Base-by-base conservation (phyloP, 441 rosid genomes). In the Adansonia rubrostipa region DNA sequence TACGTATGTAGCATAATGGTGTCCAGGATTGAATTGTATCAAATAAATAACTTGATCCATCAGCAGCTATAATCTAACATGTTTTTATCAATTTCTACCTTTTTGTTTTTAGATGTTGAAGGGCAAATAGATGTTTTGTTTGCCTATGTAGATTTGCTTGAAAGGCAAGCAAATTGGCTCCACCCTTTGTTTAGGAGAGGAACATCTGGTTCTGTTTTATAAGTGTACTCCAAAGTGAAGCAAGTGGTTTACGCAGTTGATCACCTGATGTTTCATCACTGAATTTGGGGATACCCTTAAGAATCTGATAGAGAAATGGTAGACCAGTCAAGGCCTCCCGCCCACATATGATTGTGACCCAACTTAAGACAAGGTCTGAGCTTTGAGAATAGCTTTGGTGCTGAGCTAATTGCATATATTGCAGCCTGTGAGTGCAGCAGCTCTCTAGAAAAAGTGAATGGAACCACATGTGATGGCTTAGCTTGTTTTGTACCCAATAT, bases 271-370 rank as follows among this genome's bases (percentile, higher is more conserved):
- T 47, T n/a, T 10, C 13, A 40, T 11, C 62, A 15, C 20, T 24
- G 68, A 69, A 63, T 64, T 33, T 74, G 82, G 15, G 48, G 68
- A 60, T 36, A 48, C 11, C 24, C 44, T 76, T 19, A 45, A 14
- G 45, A 71, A 63, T 50, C 63, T 45, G 24, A 61, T 14, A 71
- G 79, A 71, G 78, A 77, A 36, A 42, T 74, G 36, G 75, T 28
- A 77, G 84, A 85, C 86, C 82, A 79, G 83, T 81, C 83, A 82
- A 77, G 66, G 57, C 33, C 33, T 2, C 33, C 33, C 33, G 33
- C 33, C 33, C 33, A 28, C 33, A 28, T 28, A 28, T 28, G 33
- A 28, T 28, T 28, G 3, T 28, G 33, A 28, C 33, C 33, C 33
- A 28, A 28, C 33, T 28, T 28, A 28, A 28, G 33, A 28, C 33